A percentile compares a stretch with the other conserved stretches of the same genome.
These are phyloP conservation scores for Porphyrellus cyaneotinctus DNA, from an alignment of 768 basidiomycete species.

Conservation along the genomic window DNA sequence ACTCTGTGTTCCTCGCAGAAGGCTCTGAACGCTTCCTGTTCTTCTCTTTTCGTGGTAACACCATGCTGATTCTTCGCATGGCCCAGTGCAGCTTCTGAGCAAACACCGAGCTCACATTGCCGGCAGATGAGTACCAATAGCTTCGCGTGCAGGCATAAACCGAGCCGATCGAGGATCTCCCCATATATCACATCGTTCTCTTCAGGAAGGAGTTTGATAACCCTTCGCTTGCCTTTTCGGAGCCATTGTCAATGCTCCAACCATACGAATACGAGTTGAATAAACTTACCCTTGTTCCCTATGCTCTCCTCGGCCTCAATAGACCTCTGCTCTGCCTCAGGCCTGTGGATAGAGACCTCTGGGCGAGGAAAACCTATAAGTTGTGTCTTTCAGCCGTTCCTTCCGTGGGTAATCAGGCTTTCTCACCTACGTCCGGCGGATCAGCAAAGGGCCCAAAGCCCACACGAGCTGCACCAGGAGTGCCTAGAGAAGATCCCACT, in stretches of 20 bases:
- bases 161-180: background rate
- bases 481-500: too few relatives aligned
- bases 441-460: too few relatives aligned
- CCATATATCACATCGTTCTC: background rate
- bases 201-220: background rate
- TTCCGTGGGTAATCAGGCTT: too few relatives aligned
- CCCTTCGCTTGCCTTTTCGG: background rate
- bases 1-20: background rate
- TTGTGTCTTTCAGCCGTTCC: too few relatives aligned
- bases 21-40: background rate
- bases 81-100: background rate
- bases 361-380: too few relatives aligned
- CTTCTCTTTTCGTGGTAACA: background rate
- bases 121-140: background rate
- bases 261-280: background rate
- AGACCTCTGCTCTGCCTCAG: background rate
- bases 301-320: background rate
- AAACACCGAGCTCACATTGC: background rate
- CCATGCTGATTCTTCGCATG: conserved; percentile 1
- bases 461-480: too few relatives aligned
- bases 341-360: background rate
- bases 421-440: too few relatives aligned
- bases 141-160: background rate
- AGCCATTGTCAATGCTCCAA: background rate
- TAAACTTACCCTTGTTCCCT: background rate